Percentiles rank a stretch among this genome's conserved stretches.
These are phyloP conservation scores for Pseudisothecium myosuroides DNA, from an alignment of 225 moss, liverwort and hornwort species.

Conservation along the genomic window DNA sequence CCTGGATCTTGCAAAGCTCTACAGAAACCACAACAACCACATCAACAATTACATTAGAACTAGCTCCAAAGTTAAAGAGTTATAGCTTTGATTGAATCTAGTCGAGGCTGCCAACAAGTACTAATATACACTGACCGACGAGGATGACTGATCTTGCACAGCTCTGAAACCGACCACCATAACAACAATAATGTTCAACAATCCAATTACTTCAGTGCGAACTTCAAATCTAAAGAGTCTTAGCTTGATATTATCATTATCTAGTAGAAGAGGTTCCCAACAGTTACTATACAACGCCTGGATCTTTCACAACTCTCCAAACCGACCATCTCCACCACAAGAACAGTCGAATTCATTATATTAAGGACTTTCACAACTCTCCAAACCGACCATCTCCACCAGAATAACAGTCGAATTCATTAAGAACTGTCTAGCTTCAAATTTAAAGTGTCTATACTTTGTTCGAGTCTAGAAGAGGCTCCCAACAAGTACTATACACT, in stretches of 20 bases:
- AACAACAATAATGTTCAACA: not conserved
- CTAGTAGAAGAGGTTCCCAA: not conserved
- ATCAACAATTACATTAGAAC: not conserved
- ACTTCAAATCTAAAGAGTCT: not conserved
- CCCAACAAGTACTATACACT: not conserved
- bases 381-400: not conserved
- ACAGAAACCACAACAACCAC: not conserved
- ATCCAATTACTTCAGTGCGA: not conserved
- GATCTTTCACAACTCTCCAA: not conserved
- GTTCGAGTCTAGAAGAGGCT: not conserved
- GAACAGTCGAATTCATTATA: not conserved
- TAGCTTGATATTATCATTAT: not conserved
- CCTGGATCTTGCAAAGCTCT: slow-evolving; percentile 69
- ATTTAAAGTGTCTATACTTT: not conserved
- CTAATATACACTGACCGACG: not conserved
- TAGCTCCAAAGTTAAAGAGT: not conserved
- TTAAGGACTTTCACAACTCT: too few relatives aligned
- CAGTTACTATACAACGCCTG: not conserved
- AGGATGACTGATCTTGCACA: slow-evolving; percentile 39
- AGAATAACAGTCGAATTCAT: not conserved
- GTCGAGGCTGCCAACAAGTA: not conserved
- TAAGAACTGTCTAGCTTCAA: too few relatives aligned
- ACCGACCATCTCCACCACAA: not conserved
- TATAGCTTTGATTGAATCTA: not conserved
- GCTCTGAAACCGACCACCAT: not conserved